Percentiles rank a stretch among this genome's conserved stretches.
These are phyloP conservation scores for Talaromyces borbonicus DNA, from an alignment of 495 filamentous ascomycete genomes.

Conservation along the genomic window DNA sequence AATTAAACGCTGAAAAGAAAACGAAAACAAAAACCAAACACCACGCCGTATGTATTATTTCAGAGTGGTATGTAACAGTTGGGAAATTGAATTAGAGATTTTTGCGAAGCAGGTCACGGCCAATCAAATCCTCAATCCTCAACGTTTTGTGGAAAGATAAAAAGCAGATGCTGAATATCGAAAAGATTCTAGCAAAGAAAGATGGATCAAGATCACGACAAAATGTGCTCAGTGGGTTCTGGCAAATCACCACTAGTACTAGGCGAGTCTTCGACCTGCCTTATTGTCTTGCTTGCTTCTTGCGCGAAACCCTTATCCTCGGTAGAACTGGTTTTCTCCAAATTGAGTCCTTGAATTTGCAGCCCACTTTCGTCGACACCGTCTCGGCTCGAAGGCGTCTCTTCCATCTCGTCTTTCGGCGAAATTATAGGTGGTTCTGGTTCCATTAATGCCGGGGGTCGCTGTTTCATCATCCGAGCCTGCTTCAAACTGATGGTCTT, in stretches of 20 bases:
- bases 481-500: slow-evolving; percentile 85
- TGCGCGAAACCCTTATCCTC: slow-evolving; percentile 8
- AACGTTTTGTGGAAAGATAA: no score
- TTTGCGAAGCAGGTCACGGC: no score
- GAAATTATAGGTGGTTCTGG: slow-evolving; percentile 8
- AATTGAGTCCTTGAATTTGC: slow-evolving; percentile 26
- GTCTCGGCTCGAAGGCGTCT: slow-evolving; percentile 6
- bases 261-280: not conserved
- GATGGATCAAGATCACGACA: not conserved
- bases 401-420: slow-evolving; percentile 4
- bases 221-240: no score
- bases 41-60: slow-evolving; percentile 1
- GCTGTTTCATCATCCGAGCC: slow-evolving; percentile 69
- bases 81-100: no score
- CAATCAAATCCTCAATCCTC: no score
- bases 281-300: not conserved
- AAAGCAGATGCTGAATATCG: no score
- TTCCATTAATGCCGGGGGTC: slow-evolving; percentile 79
- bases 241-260: no score
- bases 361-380: slow-evolving; percentile 22
- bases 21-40: not conserved
- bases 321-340: slow-evolving; percentile 16
- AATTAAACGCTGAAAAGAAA: not conserved
- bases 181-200: no score
- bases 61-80: slow-evolving; percentile 1